phyloP scores from a whole-genome alignment of 106 monocot species.

The Dendrobium nobile region DNA sequence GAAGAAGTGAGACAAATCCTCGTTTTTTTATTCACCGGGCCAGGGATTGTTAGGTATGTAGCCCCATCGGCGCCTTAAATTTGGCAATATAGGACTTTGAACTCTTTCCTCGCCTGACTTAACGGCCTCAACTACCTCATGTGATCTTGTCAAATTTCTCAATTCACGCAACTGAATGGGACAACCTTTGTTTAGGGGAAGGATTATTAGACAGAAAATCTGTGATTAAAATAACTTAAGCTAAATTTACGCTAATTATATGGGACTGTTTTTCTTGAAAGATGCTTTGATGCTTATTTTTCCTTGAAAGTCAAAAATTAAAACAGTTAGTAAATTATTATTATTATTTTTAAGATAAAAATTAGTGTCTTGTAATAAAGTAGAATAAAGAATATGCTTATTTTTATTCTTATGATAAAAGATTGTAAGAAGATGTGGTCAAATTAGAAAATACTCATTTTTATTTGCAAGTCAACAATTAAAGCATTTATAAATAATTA shows the following conservation, averaged over 20 bases:
- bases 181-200: neutral
- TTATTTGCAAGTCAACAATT: no score
- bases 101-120: neutral
- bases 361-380: no score
- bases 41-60: neutral
- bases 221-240: neutral
- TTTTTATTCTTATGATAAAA: no score
- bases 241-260: neutral
- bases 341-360: no score
- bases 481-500: no score
- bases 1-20: neutral
- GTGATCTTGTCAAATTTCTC: neutral
- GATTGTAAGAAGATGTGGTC: no score
- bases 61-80: neutral
- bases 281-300: no score
- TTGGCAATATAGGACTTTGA: neutral
- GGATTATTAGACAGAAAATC: neutral
- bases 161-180: neutral
- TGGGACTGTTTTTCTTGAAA: no score
- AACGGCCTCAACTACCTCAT: neutral
- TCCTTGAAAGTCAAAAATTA: no score
- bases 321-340: no score
- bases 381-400: no score
- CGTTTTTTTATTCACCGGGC: neutral
- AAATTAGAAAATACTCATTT: no score